These are phyloP conservation scores for Alternaria angustiovoidea DNA, from an alignment of 2,329 filamentous ascomycete species.

Conservation along the genomic window DNA sequence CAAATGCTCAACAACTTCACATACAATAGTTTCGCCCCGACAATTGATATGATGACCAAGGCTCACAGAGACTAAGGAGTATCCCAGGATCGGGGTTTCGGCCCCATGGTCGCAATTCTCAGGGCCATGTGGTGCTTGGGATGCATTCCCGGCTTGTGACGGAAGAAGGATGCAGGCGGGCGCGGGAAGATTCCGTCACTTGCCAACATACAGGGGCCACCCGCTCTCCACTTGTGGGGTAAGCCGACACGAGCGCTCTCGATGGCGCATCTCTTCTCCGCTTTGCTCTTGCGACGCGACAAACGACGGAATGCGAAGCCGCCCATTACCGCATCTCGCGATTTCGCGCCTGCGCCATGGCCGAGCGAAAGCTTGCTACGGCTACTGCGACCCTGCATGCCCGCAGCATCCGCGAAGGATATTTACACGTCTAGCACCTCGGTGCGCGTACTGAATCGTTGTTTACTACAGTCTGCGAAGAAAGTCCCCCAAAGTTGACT, in stretches of 20 bases:
- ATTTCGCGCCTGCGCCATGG: slow-evolving; percentile 27
- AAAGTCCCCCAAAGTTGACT: slow-evolving; percentile 39
- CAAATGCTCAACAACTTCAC: neutral
- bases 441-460: slow-evolving; percentile 24
- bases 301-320: slow-evolving; percentile 38
- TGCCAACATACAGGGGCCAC: slow-evolving; percentile 17
- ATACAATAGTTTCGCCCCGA: neutral
- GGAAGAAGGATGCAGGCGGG: slow-evolving; percentile 31
- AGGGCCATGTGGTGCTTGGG: slow-evolving; percentile 2
- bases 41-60: neutral
- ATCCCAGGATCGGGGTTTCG: slow-evolving; percentile 16
- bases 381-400: slow-evolving; percentile 36
- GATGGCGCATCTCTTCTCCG: slow-evolving; percentile 22
- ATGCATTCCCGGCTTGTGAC: slow-evolving; percentile 34
- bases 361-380: slow-evolving; percentile 16
- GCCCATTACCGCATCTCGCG: slow-evolving; percentile 42
- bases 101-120: slow-evolving; percentile 19
- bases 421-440: slow-evolving; percentile 3
- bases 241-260: slow-evolving; percentile 22
- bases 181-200: slow-evolving; percentile 39
- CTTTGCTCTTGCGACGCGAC: slow-evolving; percentile 21
- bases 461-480: slow-evolving; percentile 35
- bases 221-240: slow-evolving; percentile 27
- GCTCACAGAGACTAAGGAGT: neutral
- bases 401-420: slow-evolving; percentile 30